Evolutionary conservation across 78 protist genomes (phyloP).

Genomic region (Cavenderia fasciculata): DNA sequence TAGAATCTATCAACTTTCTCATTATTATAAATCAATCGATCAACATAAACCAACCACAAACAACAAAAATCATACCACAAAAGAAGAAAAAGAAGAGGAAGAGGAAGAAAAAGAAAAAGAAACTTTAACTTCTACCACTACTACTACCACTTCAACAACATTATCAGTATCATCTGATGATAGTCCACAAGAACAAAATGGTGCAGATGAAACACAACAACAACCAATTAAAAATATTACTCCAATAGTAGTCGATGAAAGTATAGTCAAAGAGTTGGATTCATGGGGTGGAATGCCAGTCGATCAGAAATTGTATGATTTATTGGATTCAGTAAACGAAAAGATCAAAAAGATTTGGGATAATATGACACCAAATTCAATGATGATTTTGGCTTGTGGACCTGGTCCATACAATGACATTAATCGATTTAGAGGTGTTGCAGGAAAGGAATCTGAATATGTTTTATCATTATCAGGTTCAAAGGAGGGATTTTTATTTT

Average conservation of each 20-base stretch:
- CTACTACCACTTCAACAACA: neutral
- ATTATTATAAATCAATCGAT: constrained; percentile 19
- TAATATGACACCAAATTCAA: constrained; percentile 11
- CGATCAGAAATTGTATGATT: neutral
- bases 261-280: neutral
- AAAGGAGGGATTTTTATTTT: too few species aligned
- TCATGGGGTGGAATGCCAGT: constrained; percentile 12
- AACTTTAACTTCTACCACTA: too few species aligned
- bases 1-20: neutral
- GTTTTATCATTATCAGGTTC: too few species aligned
- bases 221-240: too few species aligned
- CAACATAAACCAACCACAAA: neutral
- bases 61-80: neutral
- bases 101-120: neutral
- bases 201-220: neutral
- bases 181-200: neutral
- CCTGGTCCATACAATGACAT: constrained; percentile 66
- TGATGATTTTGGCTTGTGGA: constrained; percentile 27
- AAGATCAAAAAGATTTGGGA: constrained; percentile 14
- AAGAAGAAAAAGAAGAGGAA: neutral
- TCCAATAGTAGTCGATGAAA: too few species aligned
- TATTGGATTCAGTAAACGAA: constrained; percentile 1
- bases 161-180: neutral
- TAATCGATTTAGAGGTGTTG: constrained; percentile 8
- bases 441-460: constrained; percentile 14